Percentiles rank a stretch among this genome's conserved stretches.
Conservation (phyloP, 1,284 basidiomycete genomes). For the Irpex sp. region DNA sequence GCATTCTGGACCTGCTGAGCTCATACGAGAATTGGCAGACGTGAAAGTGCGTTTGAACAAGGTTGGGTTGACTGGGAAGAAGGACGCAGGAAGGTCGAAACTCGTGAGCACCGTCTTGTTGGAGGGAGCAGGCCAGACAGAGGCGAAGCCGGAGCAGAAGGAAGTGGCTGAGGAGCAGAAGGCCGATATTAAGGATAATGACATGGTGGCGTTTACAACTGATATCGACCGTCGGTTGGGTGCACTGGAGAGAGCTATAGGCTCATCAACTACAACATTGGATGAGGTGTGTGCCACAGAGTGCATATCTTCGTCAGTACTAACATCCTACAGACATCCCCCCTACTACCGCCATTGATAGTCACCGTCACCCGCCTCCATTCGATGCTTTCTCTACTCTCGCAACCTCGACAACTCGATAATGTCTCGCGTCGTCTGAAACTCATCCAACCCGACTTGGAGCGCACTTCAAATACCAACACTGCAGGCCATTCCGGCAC, state of each 20-base stretch:
- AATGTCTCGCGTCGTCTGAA: slow-evolving; percentile 95
- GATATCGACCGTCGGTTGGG: slow-evolving; percentile 81
- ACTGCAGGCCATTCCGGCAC: slow-evolving; percentile 33
- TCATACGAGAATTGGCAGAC: slow-evolving; percentile 73
- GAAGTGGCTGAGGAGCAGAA: slow-evolving; percentile 17
- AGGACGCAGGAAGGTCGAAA: slow-evolving; percentile 56
- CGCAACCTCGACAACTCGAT: slow-evolving; percentile 95
- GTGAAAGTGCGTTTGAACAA: slow-evolving; percentile 65
- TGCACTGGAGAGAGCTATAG: slow-evolving; percentile 76
- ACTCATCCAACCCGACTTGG: slow-evolving; percentile 88
- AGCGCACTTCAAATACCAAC: slow-evolving; percentile 65
- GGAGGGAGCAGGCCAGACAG: slow-evolving; percentile 30
- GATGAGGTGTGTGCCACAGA: slow-evolving; percentile 58
- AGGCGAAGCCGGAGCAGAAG: neutral
- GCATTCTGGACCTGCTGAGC: slow-evolving; percentile 68
- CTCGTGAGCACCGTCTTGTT: slow-evolving; percentile 57
- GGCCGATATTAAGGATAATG: slow-evolving; percentile 33
- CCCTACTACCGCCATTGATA: slow-evolving; percentile 77
- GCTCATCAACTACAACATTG: slow-evolving; percentile 65
- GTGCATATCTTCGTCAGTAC: neutral
- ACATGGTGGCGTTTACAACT: slow-evolving; percentile 23
- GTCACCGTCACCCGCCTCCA: slow-evolving; percentile 82
- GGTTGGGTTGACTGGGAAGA: slow-evolving; percentile 43
- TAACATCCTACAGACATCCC: slow-evolving; percentile 42
- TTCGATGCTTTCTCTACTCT: slow-evolving; percentile 82